These are phyloP conservation scores for Aspergillus sp. DNA, from an alignment of 2,329 filamentous ascomycete genomes.

Conservation along the genomic window DNA sequence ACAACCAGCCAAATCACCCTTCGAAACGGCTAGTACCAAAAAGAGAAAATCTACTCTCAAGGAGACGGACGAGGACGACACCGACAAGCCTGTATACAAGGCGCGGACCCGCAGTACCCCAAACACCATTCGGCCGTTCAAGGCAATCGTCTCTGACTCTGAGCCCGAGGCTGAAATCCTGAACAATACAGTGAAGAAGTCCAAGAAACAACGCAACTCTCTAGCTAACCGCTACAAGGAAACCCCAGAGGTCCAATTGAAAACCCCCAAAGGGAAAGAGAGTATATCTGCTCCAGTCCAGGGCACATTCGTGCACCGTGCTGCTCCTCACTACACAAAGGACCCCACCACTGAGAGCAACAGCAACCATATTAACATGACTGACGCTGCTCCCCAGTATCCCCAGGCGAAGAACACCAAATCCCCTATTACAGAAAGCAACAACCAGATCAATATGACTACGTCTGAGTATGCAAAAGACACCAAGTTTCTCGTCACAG, in stretches of 20 bases:
- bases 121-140: slow-evolving; percentile 3
- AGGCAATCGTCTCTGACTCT: neutral
- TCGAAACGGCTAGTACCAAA: neutral
- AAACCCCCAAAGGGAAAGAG: neutral
- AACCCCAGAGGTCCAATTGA: neutral
- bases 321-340: no score
- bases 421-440: neutral
- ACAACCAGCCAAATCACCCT: neutral
- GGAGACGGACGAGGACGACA: neutral
- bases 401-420: no score
- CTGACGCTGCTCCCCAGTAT: no score
- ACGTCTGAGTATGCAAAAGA: neutral
- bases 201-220: neutral
- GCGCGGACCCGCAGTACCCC: neutral
- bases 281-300: no score
- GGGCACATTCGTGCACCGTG: no score
- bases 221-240: no score
- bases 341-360: no score
- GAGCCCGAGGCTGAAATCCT: neutral
- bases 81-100: neutral
- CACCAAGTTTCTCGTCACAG: slow-evolving; percentile 19
- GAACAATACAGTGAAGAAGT: neutral
- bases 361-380: no score
- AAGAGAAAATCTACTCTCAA: neutral
- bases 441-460: neutral